phyloP scores from a whole-genome alignment of 1,284 basidiomycete genomes.

The Boletus sp. region DNA sequence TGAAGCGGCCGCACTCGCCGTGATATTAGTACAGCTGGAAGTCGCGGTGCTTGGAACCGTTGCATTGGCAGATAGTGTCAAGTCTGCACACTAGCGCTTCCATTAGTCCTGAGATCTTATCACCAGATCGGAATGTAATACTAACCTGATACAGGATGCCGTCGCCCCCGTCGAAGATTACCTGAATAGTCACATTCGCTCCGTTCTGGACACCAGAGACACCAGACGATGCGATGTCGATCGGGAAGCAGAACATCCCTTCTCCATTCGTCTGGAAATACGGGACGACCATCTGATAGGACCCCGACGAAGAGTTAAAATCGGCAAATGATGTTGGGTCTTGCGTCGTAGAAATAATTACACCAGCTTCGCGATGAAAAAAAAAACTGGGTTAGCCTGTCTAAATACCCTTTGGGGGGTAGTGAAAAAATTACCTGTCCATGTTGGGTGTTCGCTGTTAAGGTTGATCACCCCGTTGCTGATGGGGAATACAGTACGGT shows the following conservation, averaged over 20 bases:
- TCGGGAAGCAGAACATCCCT: constrained; percentile 53
- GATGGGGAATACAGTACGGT: constrained; percentile 59
- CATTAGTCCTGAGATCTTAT: background rate
- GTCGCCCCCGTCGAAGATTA: constrained; percentile 52
- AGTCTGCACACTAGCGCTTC: constrained; percentile 29
- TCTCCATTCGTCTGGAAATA: constrained; percentile 44
- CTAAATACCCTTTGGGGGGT: background rate
- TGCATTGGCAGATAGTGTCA: constrained; percentile 27
- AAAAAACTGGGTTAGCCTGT: constrained; percentile 3
- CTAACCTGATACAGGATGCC: constrained; percentile 53
- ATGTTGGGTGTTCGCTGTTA: constrained; percentile 41
- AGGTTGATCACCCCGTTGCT: constrained; percentile 43
- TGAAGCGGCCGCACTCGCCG: constrained; percentile 6
- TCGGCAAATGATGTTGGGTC: constrained; percentile 54
- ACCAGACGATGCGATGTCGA: constrained; percentile 46
- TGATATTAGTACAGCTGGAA: constrained; percentile 24
- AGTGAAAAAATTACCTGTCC: constrained; percentile 34
- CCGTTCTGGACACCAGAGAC: constrained; percentile 48
- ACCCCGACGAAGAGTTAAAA: constrained; percentile 45
- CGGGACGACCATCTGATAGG: constrained; percentile 37
- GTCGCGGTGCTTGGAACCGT: constrained; percentile 29
- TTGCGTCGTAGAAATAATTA: constrained; percentile 41
- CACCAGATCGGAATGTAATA: background rate
- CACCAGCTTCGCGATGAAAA: constrained; percentile 33
- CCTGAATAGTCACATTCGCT: constrained; percentile 47